Percentiles rank a stretch among this genome's conserved stretches.
These are phyloP conservation scores for Cystofilobasidium bisporidii DNA, from an alignment of 768 basidiomycete genomes.

Conservation along the genomic window DNA sequence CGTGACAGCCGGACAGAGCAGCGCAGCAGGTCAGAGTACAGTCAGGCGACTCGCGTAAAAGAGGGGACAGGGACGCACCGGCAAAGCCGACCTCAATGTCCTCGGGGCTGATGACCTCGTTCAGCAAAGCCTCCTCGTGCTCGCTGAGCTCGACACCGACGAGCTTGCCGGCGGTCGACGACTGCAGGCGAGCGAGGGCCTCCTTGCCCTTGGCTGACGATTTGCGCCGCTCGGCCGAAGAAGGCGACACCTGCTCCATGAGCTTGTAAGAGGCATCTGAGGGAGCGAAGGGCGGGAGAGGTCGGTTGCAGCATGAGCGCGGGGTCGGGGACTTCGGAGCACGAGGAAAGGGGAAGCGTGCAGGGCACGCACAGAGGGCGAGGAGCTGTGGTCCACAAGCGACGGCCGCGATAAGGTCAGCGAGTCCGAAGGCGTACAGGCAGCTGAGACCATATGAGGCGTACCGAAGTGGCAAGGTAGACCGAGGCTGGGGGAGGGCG, in stretches of 20 bases:
- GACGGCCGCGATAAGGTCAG: not conserved
- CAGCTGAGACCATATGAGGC: not conserved
- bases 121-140: conserved; percentile 88
- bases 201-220: conserved; percentile 34
- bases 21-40: no score
- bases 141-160: conserved; percentile 69
- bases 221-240: conserved; percentile 9
- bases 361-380: conserved; percentile 10
- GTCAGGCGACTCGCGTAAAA: no score
- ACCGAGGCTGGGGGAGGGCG: conserved; percentile 10
- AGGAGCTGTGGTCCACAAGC: not conserved
- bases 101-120: conserved; percentile 85
- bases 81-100: conserved; percentile 68
- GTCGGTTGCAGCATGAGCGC: not conserved
- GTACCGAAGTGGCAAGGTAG: conserved; percentile 18
- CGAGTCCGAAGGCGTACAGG: not conserved
- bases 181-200: conserved; percentile 35
- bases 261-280: conserved; percentile 18
- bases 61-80: conserved; percentile 48
- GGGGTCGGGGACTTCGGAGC: no score
- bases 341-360: not conserved
- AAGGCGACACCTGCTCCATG: conserved; percentile 1
- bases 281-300: not conserved
- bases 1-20: not conserved
- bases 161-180: conserved; percentile 34